Evolutionary conservation across 164 flowering plant species (phyloP), one percentile per base, ranked within the genome.

Genomic region (Stephania cephalantha): DNA sequence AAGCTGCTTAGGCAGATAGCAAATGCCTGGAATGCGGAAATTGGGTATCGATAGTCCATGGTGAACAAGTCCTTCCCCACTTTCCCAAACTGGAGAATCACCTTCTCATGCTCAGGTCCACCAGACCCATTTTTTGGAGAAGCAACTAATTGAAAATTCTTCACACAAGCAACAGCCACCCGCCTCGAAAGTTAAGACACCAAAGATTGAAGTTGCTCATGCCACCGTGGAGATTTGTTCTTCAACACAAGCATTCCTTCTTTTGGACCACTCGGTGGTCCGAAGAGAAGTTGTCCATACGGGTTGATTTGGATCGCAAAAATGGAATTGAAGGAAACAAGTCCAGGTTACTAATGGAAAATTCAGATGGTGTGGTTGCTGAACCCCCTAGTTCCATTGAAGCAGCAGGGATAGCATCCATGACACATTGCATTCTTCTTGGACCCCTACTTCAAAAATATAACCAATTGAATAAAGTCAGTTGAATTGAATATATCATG

Each of bases 1-100:
- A 91, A 91, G 87, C 95, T 88, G 84, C 92, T 90, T 79, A 90
- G 92, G 79, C 91, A 90, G 70, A 89, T 89, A 25, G 92, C 90
- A 78, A 90, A 90, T 71, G 95, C 91, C 81, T 89, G 93, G 74
- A 91, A 89, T 76, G 91, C 90, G 1, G 93, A 91, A 31, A 91
- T 77, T 18, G 95, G 95, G 76, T 89, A 91, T n/a, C 83, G 81
- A 77, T 84, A 91, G 82, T 83, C 25, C 25, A 25, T 25, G 25
- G 25, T 0, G 25, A 25, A 25, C 25, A 25, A 25, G 25, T 25
- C 25, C 25, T 25, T 25, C 25, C 25, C 25, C 25, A 25, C 25
- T 25, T 25, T 25, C 25, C 25, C 25, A 25, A 25, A 25, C 0
- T 25, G 25, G 25, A 25, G 25, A 25, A 25, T 25, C 25, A 25